Evolutionary conservation across 2,329 filamentous ascomycete genomes (phyloP).

Genomic region (Colletotrichum sublineola): DNA sequence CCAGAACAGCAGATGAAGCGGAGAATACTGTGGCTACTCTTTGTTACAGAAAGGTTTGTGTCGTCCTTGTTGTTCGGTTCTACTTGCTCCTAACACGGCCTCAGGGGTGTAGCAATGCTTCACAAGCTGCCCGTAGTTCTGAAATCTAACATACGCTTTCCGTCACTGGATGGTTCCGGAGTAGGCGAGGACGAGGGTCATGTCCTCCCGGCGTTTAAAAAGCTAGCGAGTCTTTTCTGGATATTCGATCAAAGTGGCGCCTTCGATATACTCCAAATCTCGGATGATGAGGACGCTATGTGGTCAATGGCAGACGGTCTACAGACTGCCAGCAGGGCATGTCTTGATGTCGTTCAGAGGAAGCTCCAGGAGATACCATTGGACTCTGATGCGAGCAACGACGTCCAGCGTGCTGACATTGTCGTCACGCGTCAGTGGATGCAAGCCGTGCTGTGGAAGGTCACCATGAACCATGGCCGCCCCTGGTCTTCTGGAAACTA

Average conservation of each 20-base stretch:
- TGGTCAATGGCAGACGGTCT: constrained; percentile 46
- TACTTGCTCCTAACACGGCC: neutral
- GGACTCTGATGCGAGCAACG: constrained; percentile 57
- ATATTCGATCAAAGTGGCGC: constrained; percentile 63
- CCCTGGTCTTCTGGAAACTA: constrained; percentile 36
- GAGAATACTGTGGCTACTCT: constrained; percentile 54
- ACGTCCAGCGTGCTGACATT: constrained; percentile 63
- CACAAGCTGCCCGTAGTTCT: constrained; percentile 63
- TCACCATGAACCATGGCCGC: constrained; percentile 52
- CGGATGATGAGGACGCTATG: constrained; percentile 50
- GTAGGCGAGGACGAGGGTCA: constrained; percentile 56
- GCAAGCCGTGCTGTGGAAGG: constrained; percentile 62
- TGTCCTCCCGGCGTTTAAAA: constrained; percentile 63
- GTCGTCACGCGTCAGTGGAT: constrained; percentile 65
- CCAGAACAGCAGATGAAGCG: constrained; percentile 60
- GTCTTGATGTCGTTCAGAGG: constrained; percentile 56
- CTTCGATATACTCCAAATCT: constrained; percentile 60
- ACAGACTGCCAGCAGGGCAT: constrained; percentile 45
- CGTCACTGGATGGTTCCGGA: constrained; percentile 50
- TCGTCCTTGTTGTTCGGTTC: neutral
- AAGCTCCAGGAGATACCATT: constrained; percentile 57
- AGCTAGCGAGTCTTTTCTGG: constrained; percentile 63
- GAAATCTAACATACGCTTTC: constrained; percentile 55
- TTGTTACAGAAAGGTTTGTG: constrained; percentile 56
- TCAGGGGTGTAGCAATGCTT: constrained; percentile 62